Evolutionary conservation across 2,329 filamentous ascomycete genomes (phyloP).

Genomic region (Penicillium sp.): DNA sequence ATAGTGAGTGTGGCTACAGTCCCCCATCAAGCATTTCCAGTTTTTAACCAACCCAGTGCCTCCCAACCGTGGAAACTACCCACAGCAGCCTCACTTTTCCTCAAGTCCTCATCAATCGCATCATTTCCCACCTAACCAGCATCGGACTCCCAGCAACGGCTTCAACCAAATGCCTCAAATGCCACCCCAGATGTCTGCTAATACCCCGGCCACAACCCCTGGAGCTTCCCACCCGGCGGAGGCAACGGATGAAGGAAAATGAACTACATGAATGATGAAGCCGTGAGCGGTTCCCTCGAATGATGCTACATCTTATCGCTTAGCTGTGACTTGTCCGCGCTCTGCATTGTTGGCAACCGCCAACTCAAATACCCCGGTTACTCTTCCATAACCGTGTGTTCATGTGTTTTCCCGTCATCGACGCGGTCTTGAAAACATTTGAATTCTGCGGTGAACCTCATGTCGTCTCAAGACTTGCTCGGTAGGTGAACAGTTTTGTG

Average conservation of each 20-base stretch:
- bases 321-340: slow-evolving; percentile 3
- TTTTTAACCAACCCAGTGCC: slow-evolving; percentile 55
- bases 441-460: slow-evolving; percentile 7
- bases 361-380: slow-evolving; percentile 6
- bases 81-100: slow-evolving; percentile 62
- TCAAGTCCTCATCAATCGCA: slow-evolving; percentile 65
- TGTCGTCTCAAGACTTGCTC: slow-evolving; percentile 11
- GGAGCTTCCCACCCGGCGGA: slow-evolving; percentile 44
- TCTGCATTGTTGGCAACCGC: slow-evolving; percentile 7
- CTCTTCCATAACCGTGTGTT: slow-evolving; percentile 5
- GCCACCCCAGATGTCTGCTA: slow-evolving; percentile 47
- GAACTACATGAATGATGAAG: slow-evolving; percentile 25
- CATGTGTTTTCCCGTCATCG: slow-evolving; percentile 5
- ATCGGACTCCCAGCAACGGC: slow-evolving; percentile 57
- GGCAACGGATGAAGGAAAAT: slow-evolving; percentile 51
- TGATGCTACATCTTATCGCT: slow-evolving; percentile 7
- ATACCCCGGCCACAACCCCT: slow-evolving; percentile 28
- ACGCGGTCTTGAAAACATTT: neutral
- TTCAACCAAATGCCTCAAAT: slow-evolving; percentile 51
- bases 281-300: slow-evolving; percentile 1
- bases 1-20: slow-evolving; percentile 61
- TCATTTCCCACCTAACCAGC: slow-evolving; percentile 60
- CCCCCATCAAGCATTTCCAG: slow-evolving; percentile 22
- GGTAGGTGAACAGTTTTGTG: slow-evolving; percentile 1
- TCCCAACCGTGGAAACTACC: slow-evolving; percentile 60